These are phyloP conservation scores for Acanthamoeba quina DNA, from an alignment of 208 protist species.

Conservation along the genomic window DNA sequence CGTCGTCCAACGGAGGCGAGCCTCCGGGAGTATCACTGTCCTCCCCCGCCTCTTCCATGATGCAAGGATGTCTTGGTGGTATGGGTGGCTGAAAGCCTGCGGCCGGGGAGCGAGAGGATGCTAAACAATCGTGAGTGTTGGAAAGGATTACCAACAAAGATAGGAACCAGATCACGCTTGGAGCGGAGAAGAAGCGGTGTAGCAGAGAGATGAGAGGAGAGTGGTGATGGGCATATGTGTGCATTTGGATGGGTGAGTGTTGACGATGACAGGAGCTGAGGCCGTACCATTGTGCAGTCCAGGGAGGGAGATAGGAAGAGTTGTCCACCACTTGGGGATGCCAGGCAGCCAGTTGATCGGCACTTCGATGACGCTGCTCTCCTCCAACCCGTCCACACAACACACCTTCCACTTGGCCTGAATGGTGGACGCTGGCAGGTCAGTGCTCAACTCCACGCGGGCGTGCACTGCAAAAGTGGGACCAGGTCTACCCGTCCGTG, in stretches of 20 bases:
- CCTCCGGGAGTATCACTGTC: background rate
- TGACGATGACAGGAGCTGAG: background rate
- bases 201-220: background rate
- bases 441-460: too few species aligned
- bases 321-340: constrained; percentile 41
- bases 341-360: constrained; percentile 55
- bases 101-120: background rate
- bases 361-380: constrained; percentile 45
- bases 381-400: constrained; percentile 35
- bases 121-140: too few species aligned
- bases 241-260: too few species aligned
- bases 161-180: too few species aligned
- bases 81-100: background rate
- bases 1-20: constrained; percentile 23
- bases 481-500: background rate
- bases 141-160: too few species aligned
- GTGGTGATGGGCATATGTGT: too few species aligned
- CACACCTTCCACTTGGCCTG: constrained; percentile 53
- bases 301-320: background rate
- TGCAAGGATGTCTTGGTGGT: background rate
- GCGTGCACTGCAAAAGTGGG: too few species aligned
- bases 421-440: background rate
- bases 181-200: too few species aligned
- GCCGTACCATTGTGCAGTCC: background rate
- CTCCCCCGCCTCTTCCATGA: background rate